These are phyloP conservation scores for Noccaea bulbosa DNA, from an alignment of 345 rosid species.

Conservation along the genomic window DNA sequence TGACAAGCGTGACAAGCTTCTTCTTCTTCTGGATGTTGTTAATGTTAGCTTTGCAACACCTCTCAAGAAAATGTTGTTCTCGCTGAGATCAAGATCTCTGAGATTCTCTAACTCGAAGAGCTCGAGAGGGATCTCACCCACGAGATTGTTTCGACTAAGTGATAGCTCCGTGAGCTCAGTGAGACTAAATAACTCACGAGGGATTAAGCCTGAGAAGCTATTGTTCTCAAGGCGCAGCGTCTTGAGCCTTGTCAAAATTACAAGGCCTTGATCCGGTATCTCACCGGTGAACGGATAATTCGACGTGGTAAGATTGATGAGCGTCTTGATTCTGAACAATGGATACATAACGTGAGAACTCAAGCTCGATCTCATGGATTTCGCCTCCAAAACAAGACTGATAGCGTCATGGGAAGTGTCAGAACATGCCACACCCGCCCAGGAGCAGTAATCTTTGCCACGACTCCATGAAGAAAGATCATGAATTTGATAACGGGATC, in stretches of 20 bases:
- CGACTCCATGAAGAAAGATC: not conserved
- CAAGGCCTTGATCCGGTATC: not conserved
- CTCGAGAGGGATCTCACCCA: slow-evolving; percentile 9
- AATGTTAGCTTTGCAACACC: not conserved
- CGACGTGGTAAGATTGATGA: not conserved
- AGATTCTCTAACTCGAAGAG: slow-evolving; percentile 12
- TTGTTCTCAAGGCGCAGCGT: slow-evolving; percentile 16
- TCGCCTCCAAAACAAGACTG: slow-evolving; percentile 8
- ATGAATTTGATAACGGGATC: not conserved
- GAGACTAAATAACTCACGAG: slow-evolving; percentile 36
- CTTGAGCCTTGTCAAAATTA: not conserved
- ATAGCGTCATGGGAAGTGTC: not conserved
- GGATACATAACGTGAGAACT: slow-evolving; percentile 7
- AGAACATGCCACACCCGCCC: slow-evolving; percentile 7
- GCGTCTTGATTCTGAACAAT: slow-evolving; percentile 1
- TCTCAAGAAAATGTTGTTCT: slow-evolving; percentile 9
- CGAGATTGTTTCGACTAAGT: slow-evolving; percentile 18
- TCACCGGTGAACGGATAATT: not conserved
- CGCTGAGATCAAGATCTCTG: slow-evolving; percentile 4
- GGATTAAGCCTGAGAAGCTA: slow-evolving; percentile 32
- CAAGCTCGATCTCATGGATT: not conserved
- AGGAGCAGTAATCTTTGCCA: not conserved
- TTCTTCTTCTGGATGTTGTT: not conserved
- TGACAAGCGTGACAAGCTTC: slow-evolving; percentile 8
- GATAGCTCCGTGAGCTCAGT: slow-evolving; percentile 19